Evolutionary conservation across 208 protist species (phyloP), one percentile per base, ranked within the genome.

Genomic region (Crithidia bombi): DNA sequence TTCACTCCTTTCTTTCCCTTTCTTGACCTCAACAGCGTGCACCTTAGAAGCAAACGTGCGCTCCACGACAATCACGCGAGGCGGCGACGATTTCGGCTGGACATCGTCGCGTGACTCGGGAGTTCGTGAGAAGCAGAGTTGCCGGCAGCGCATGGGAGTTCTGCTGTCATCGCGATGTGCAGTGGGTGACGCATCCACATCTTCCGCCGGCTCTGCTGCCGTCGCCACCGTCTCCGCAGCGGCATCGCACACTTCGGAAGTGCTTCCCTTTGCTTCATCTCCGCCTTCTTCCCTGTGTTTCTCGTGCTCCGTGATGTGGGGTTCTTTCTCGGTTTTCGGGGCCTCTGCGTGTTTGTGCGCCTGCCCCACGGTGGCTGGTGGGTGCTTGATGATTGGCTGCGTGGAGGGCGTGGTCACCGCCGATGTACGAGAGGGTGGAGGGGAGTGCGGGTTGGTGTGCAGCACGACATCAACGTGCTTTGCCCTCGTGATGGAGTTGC

Each of bases 41-140:
- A 32, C 19, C 25, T n/a, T 10, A 23, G 36, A 33, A 3, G 36
- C 36, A 17, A 47, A 3, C 55, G 30, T 5, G 3, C 36, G 33
- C 36, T 33, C 55, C 55, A 61, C 38, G 6, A 47, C 36, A 47
- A 61, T 32, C 3, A 47, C 55, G 17, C 55, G n/a, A 10, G 55
- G 33, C 36, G 38, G 55, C 6, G 36, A 21, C 19, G 33, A 38
- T 19, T 23, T 7, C 23, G 19, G n/a, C 39, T 64, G 10, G 19
- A 38, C 15, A 21, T 43, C 21, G 26, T 64, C 12, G 39, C 6
- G 26, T 23, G 39, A 7, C 3, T 21, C 21, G 3, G 57, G 57
- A 23, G 41, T 64, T 19, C 25, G 5, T 3, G 57, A 46, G 26
- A 51, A 64, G 5, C 41, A 35, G 14, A 64, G 57, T 39, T 64